These are phyloP conservation scores for Glarea lozoyensis DNA, from an alignment of 495 filamentous ascomycete genomes.

Conservation along the genomic window DNA sequence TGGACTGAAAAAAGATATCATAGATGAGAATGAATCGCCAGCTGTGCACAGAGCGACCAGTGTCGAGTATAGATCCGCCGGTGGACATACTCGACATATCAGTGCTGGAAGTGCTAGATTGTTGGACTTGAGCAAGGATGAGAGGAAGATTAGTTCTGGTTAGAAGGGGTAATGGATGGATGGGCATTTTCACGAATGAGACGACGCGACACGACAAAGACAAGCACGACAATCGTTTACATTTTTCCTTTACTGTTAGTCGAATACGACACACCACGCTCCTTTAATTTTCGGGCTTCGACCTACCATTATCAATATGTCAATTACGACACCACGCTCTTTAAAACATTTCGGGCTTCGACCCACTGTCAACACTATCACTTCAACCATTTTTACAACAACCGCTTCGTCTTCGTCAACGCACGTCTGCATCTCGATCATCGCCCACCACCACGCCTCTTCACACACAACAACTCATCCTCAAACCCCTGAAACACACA, in stretches of 20 bases:
- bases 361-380: slow-evolving; percentile 2
- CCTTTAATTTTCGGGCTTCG: slow-evolving; percentile 15
- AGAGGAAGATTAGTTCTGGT: slow-evolving; percentile 21
- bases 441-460: neutral
- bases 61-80: slow-evolving; percentile 52
- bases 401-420: slow-evolving; percentile 8
- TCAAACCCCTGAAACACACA: neutral
- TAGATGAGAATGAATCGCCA: slow-evolving; percentile 33
- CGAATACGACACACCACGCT: slow-evolving; percentile 16
- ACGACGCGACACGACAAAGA: slow-evolving; percentile 13
- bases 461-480: neutral
- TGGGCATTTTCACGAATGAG: neutral
- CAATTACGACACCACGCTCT: no score
- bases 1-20: slow-evolving; percentile 31
- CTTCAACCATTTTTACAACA: slow-evolving; percentile 13
- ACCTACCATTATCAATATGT: slow-evolving; percentile 4
- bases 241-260: slow-evolving; percentile 13
- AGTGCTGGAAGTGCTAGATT: slow-evolving; percentile 67
- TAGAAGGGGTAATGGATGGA: slow-evolving; percentile 1
- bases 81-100: slow-evolving; percentile 56
- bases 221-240: slow-evolving; percentile 21
- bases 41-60: slow-evolving; percentile 54
- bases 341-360: slow-evolving; percentile 16
- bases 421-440: neutral
- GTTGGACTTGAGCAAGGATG: slow-evolving; percentile 45